A percentile compares a stretch with the other conserved stretches of the same genome.
Conservation (phyloP, 23 red algal species). For the Chondrus crispus region DNA sequence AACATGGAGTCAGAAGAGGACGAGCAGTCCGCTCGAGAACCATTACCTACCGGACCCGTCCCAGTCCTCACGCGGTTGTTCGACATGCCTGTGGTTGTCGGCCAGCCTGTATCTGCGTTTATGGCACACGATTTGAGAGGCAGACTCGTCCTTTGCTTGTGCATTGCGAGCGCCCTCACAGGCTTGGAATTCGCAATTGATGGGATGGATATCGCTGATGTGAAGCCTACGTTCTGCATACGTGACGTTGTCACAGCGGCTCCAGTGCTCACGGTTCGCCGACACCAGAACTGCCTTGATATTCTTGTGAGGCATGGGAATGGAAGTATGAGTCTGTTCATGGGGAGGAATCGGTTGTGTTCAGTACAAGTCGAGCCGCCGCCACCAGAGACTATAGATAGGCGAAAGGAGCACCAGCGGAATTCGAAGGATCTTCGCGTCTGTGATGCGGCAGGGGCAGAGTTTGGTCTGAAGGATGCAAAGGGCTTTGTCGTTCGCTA, state of each 20-base stretch:
- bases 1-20: background rate
- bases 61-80: slow-evolving; percentile 10
- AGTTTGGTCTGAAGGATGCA: slow-evolving; percentile 10
- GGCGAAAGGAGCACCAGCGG: too few species aligned
- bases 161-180: background rate
- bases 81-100: background rate
- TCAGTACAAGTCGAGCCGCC: background rate
- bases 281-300: slow-evolving; percentile 32
- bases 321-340: slow-evolving; percentile 25
- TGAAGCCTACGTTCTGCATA: slow-evolving; percentile 28
- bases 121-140: slow-evolving; percentile 50
- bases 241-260: slow-evolving; percentile 36
- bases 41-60: background rate
- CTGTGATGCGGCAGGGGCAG: background rate
- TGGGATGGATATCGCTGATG: background rate
- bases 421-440: background rate
- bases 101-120: slow-evolving; percentile 11
- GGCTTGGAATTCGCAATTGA: slow-evolving; percentile 11
- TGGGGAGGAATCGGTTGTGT: slow-evolving; percentile 47
- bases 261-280: slow-evolving; percentile 33
- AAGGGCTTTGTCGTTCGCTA: background rate
- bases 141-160: slow-evolving; percentile 50
- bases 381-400: background rate
- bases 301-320: slow-evolving; percentile 22
- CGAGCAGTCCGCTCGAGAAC: background rate